A percentile compares a stretch with the other conserved stretches of the same genome.
Conservation (phyloP, 1,284 basidiomycete species). For the Stygiomarasmius scandens region DNA sequence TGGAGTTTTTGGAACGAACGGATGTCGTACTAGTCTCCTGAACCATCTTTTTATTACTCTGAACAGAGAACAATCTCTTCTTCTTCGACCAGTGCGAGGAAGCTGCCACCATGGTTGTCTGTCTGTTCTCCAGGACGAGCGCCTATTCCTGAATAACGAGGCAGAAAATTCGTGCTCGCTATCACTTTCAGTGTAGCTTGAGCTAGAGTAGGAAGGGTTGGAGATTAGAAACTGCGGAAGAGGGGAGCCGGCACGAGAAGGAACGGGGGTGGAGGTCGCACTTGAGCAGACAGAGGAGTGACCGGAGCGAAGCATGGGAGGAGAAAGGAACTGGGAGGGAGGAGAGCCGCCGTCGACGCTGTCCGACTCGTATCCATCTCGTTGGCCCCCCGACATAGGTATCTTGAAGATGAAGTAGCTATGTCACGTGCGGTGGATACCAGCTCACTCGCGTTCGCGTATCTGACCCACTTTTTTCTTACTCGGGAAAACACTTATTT, state of each 20-base stretch:
- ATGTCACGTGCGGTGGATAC: too few relatives aligned
- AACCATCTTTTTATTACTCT: constrained; percentile 56
- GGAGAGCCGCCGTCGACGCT: constrained; percentile 28
- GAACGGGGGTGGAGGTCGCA: constrained; percentile 43
- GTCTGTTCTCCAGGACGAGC: constrained; percentile 47
- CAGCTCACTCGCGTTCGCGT: too few relatives aligned
- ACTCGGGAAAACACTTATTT: too few relatives aligned
- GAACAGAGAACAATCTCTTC: constrained; percentile 39
- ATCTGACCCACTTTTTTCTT: too few relatives aligned
- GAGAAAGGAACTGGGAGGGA: constrained; percentile 34
- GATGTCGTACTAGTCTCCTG: constrained; percentile 66
- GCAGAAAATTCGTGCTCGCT: constrained; percentile 57
- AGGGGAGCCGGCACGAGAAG: constrained; percentile 52
- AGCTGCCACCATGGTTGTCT: constrained; percentile 54
- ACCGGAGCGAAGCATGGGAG: constrained; percentile 33
- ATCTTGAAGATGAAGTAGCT: too few relatives aligned
- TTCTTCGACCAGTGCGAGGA: constrained; percentile 42
- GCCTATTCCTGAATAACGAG: constrained; percentile 42
- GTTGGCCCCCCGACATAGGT: too few relatives aligned
- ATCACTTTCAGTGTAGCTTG: constrained; percentile 59
- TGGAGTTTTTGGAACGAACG: constrained; percentile 79
- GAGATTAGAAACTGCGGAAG: constrained; percentile 44
- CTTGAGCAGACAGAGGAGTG: constrained; percentile 43
- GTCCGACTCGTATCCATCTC: constrained; percentile 40
- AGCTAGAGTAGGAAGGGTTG: constrained; percentile 49